These are phyloP conservation scores for Omphalea diandra DNA, from an alignment of 441 rosid species.

Conservation along the genomic window DNA sequence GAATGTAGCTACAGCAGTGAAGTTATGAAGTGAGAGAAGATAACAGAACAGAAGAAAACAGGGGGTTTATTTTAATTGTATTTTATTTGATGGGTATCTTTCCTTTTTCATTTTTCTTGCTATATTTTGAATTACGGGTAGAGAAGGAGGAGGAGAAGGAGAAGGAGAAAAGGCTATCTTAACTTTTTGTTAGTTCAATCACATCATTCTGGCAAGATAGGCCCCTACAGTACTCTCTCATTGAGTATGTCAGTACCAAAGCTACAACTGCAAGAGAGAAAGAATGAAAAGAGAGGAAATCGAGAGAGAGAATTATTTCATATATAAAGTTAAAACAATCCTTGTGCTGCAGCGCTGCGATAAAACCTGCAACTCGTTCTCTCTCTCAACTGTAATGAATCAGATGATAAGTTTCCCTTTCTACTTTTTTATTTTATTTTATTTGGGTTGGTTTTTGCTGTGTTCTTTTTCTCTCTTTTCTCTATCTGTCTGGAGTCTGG, in stretches of 20 bases:
- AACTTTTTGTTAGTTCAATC: constrained; percentile 65
- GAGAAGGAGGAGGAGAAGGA: neutral
- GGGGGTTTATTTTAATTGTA: neutral
- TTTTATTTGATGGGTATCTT: too few relatives aligned
- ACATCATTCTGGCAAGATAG: constrained; percentile 57
- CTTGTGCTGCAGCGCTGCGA: too few relatives aligned
- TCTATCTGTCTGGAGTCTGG: neutral
- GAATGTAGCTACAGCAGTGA: constrained; percentile 17
- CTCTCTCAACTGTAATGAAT: constrained; percentile 8
- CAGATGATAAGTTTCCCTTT: neutral
- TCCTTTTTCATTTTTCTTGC: neutral
- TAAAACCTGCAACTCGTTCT: too few relatives aligned
- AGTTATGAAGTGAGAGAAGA: constrained; percentile 18
- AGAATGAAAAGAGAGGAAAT: constrained; percentile 18
- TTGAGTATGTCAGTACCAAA: constrained; percentile 28
- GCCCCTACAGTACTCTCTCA: constrained; percentile 38
- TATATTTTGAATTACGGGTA: too few relatives aligned
- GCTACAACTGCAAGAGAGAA: constrained; percentile 26
- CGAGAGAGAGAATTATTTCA: constrained; percentile 44
- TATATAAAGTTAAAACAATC: constrained; percentile 56
- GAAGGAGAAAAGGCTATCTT: constrained; percentile 13
- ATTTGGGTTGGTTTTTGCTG: neutral
- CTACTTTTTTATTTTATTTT: neutral
- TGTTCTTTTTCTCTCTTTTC: neutral
- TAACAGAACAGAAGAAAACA: too few relatives aligned